Percentiles rank a stretch among this genome's conserved stretches.
phyloP scores from a whole-genome alignment of 129 eudicot genomes.

The Chrysanthemum seticuspe region DNA sequence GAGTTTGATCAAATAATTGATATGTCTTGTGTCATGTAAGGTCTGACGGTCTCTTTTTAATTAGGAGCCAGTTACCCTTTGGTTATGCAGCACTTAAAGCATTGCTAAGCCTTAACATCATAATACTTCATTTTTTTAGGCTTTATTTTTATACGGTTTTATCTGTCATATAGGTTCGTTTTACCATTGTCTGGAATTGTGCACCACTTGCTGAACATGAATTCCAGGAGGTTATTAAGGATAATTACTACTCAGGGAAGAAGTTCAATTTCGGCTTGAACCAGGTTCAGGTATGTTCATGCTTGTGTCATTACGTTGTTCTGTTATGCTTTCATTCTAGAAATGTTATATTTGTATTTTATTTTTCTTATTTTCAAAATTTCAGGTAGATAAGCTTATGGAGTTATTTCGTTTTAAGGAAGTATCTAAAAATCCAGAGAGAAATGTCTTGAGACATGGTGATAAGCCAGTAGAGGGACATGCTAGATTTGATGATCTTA shows the following conservation, averaged over 20 bases:
- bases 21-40: slow-evolving; percentile 4
- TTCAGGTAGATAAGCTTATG: slow-evolving; percentile 48
- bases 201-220: slow-evolving; percentile 67
- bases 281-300: slow-evolving; percentile 48
- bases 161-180: slow-evolving; percentile 44
- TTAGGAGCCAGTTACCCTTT: not conserved
- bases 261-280: slow-evolving; percentile 75
- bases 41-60: not conserved
- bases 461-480: slow-evolving; percentile 12
- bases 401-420: slow-evolving; percentile 35
- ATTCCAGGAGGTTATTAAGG: slow-evolving; percentile 55
- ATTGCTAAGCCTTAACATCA: not conserved
- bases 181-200: slow-evolving; percentile 55
- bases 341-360: slow-evolving; percentile 14
- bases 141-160: slow-evolving; percentile 14
- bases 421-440: slow-evolving; percentile 24
- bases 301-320: slow-evolving; percentile 2
- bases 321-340: not conserved
- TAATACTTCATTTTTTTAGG: not conserved
- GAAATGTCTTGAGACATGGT: slow-evolving; percentile 23
- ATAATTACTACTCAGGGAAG: slow-evolving; percentile 59
- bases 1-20: not conserved
- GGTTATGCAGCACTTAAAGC: not conserved
- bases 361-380: not conserved
- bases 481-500: slow-evolving; percentile 29